Evolutionary conservation across 148 eudicot genomes (phyloP).

Genomic region (Silene conica): DNA sequence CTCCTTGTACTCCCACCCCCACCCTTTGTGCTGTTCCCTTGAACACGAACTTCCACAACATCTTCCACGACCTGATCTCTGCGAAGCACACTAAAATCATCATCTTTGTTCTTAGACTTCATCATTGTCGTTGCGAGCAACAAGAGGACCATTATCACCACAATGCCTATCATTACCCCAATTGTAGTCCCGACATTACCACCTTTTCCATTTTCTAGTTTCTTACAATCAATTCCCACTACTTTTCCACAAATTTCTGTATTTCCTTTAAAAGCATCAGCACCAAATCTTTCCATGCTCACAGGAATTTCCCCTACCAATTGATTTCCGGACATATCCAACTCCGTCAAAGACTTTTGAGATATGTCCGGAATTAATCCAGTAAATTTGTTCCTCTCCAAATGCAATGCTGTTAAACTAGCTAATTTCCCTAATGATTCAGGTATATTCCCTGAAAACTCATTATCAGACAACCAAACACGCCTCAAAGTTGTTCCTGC

Average conservation of each 20-base stretch:
- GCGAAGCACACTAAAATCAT: conserved; percentile 14
- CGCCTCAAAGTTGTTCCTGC: conserved; percentile 27
- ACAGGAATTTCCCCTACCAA: conserved; percentile 48
- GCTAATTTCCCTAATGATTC: conserved; percentile 31
- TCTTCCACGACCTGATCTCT: conserved; percentile 29
- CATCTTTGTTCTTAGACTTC: conserved; percentile 27
- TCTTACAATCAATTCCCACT: conserved; percentile 31
- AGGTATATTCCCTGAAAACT: conserved; percentile 50
- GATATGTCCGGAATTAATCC: conserved; percentile 41
- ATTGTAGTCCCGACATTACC: conserved; percentile 13
- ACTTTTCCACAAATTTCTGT: conserved; percentile 38
- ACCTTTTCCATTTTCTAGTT: neutral
- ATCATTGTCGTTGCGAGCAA: conserved; percentile 25
- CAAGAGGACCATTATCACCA: conserved; percentile 23
- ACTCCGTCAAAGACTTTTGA: conserved; percentile 23
- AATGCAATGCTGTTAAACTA: conserved; percentile 28
- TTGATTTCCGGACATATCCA: conserved; percentile 38
- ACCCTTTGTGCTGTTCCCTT: conserved; percentile 23
- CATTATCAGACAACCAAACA: conserved; percentile 36
- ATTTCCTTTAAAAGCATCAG: conserved; percentile 41
- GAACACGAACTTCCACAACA: conserved; percentile 38
- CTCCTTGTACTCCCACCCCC: conserved; percentile 8
- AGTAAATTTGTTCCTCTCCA: conserved; percentile 44
- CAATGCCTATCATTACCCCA: conserved; percentile 32
- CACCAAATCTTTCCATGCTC: conserved; percentile 38